A percentile compares a stretch with the other conserved stretches of the same genome.
These are phyloP conservation scores for Pouteria campechiana DNA, from an alignment of 179 eudicot species.

Conservation along the genomic window DNA sequence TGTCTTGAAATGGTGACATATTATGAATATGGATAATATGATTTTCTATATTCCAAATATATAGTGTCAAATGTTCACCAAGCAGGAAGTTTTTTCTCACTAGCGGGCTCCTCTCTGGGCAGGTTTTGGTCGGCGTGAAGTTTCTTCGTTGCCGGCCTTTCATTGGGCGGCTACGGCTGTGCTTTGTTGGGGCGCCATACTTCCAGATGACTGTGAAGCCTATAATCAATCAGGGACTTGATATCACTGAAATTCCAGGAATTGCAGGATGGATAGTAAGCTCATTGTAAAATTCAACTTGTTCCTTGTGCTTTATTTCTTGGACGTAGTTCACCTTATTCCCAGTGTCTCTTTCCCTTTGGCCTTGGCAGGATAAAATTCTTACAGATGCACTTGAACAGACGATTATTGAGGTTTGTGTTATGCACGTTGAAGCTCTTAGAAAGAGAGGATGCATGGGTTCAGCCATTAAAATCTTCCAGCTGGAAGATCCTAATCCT, in stretches of 20 bases:
- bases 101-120: background rate
- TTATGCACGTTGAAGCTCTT: constrained; percentile 1
- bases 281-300: background rate
- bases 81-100: background rate
- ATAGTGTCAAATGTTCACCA: no score
- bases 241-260: constrained; percentile 85
- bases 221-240: constrained; percentile 64
- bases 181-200: constrained; percentile 93
- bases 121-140: constrained; percentile 90
- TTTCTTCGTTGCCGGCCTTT: constrained; percentile 79
- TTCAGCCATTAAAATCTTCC: no score
- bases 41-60: no score
- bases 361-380: constrained; percentile 75
- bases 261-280: constrained; percentile 93
- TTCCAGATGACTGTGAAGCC: constrained; percentile 92
- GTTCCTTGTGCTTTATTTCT: background rate
- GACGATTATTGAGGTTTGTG: constrained; percentile 77
- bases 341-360: background rate
- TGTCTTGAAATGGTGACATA: no score
- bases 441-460: no score
- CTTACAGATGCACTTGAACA: constrained; percentile 78
- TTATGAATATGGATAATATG: no score
- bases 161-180: constrained; percentile 71
- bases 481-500: no score
- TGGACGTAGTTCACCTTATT: background rate